Base-by-base conservation (phyloP, 106 monocot genomes). In the Allium sativum region DNA sequence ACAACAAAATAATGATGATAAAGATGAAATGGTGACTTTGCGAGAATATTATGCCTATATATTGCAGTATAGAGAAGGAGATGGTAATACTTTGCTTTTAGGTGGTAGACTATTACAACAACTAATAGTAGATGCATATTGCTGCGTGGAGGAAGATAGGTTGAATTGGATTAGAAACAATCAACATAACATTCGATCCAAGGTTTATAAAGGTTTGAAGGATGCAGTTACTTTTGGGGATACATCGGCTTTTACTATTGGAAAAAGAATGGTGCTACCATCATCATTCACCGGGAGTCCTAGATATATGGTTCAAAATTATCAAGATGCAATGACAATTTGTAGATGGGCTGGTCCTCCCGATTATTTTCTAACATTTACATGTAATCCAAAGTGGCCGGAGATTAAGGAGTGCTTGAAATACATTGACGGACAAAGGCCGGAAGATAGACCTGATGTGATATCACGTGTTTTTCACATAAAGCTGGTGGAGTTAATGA, bases 301-400 rank as follows among this genome's bases (percentile, higher is more conserved):
- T n/a, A n/a, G n/a, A n/a, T n/a, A n/a, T n/a, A n/a, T n/a, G n/a
- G n/a, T n/a, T n/a, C n/a, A 74, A 21, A 67, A 67, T 40, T 74
- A 60, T 42, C 74, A 68, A 20, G 74, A 74, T 74, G 68, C 67
- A 14, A 74, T 74, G 52, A 61, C 53, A 19, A 50, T 68, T 9
- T 67, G 59, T 53, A 9, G 9, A 3, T 20, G 9, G 12, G 18
- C 9, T 40, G 74, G 74, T 21, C 18, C 10, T 10, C 68, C 74
- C 4, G 42, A 68, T 16, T 40, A 61, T 1, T 74, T 75, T 55
- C 45, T 75, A 19, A 69, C 74, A 10, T 75, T 75, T 15, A 68
- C 68, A 14, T 68, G 74, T 21, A 75, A 75, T 45, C 10, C 74
- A 3, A 53, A 75, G 14, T 75, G 68, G 74, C 31, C 7, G 8